Evolutionary conservation across 495 filamentous ascomycete genomes (phyloP), one percentile per base, ranked within the genome.

Genomic region (Penicillium goetzii): DNA sequence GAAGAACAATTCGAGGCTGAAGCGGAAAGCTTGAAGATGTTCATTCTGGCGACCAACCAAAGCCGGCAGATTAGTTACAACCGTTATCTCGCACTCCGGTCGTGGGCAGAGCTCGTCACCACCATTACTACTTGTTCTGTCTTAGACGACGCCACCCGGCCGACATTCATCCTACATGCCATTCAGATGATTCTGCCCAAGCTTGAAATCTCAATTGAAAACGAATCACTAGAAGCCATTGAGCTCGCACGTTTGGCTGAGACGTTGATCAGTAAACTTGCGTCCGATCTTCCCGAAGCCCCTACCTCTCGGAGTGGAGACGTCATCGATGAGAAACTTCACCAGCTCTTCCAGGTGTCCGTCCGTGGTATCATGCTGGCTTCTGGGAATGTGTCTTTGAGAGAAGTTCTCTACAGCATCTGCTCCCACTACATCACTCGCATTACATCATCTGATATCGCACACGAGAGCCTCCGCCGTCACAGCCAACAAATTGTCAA

Each of bases 101-200:
- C 91, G 1, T 99, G 96, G 95, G 83, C 87, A 5, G 91, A 92
- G 68, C 80, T 98, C 28, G 70, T 96, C 28, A 85, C 88, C 33
- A 83, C 97, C 10, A 90, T 93, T 75, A 78, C 95, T 32, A 88
- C 90, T 58, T 86, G 85, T 62, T 90, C 90, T 60, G 88, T 91
- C 43, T 85, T 93, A 63, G 88, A 91, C 53, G 81, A 83, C 23
- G 83, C 84, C 1, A 80, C 81, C 36, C 89, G 88, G 70, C 85
- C 86, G 23, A 82, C 87, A 0, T 92, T 99, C 66, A 84, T 97
- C 26, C 76, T 97, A 5, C 91, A 95, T 70, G 84, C 90, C 6
- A 80, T 98, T 15, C 93, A 97, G 72, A 80, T 92, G 28, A 89
- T 94, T 55, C 83, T 96, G 25, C 93, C 95, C 3, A 93, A 91